Base-by-base conservation (phyloP, 768 basidiomycete species). In the Artomyces pyxidatus region DNA sequence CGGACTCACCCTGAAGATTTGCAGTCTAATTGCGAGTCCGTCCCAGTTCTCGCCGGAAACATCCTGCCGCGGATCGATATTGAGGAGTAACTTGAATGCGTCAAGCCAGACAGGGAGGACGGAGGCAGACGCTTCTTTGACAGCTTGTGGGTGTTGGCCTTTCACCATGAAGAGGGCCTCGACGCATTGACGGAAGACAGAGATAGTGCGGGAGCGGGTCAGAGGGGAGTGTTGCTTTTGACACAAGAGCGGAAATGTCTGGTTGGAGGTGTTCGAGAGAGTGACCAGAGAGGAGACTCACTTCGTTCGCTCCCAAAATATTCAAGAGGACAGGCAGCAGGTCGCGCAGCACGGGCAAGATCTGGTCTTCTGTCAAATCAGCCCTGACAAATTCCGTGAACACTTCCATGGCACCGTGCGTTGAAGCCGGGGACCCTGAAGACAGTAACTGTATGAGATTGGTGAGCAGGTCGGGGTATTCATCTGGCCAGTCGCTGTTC, bases 381-480 rank as follows among this genome's bases (percentile, higher is more conserved):
- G 87, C 81, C 65, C 88, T 85, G 60, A 95, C 88, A 65, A 97
- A 94, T 60, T 99, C 96, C 8, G 85, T 84, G 59, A 99, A 81
- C 19, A 98, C 88, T 63, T 93, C 84, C 88, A 99, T 92, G 21
- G 94, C 86, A 21, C 96, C 96, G 65, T 98, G 93, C 6, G 96
- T 88, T 5, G 88, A 76, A 49, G 80, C 75, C 0, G 86, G 67
- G 3, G 82, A 81, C 38, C 71, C 74, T 2, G 88, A 85, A 3
- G 85, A 83, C 22, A 98, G 75, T 9, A 95, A 77, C 28, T 67
- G 66, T 52, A 98, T 81, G 17, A 99, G 76, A 39, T 76, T 72
- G 38, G 71, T 71, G 29, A 97, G 74, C n/a, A 97, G 77, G 41
- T 87, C 82, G 0, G 94, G 90, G 63, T 90, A 98, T 73, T 94